Conservation (phyloP, 208 protist species). For the Leishmania guyanensis region DNA sequence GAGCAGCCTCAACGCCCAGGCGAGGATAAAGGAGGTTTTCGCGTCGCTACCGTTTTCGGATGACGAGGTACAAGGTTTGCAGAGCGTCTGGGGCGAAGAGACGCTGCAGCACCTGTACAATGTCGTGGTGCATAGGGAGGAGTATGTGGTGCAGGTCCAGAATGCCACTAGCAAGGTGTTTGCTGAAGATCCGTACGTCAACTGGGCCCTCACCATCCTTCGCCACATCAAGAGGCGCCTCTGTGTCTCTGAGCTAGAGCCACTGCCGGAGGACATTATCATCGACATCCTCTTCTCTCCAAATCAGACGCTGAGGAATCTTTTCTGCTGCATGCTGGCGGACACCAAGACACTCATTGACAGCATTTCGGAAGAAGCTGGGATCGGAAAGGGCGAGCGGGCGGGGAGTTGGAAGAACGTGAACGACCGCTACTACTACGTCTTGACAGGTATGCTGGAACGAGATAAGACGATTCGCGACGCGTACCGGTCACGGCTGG, state of each 20-base stretch:
- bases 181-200: constrained; percentile 60
- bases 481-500: constrained; percentile 52
- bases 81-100: constrained; percentile 53
- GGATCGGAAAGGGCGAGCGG: constrained; percentile 22
- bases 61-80: constrained; percentile 52
- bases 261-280: constrained; percentile 45
- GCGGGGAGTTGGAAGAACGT: constrained; percentile 54
- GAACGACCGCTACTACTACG: constrained; percentile 78
- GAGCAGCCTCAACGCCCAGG: not conserved
- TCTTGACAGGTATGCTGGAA: constrained; percentile 65
- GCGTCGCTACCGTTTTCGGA: constrained; percentile 55
- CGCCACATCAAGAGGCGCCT: constrained; percentile 57
- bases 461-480: constrained; percentile 50
- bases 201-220: constrained; percentile 66
- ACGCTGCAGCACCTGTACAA: constrained; percentile 64
- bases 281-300: constrained; percentile 82
- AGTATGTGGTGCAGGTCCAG: constrained; percentile 85
- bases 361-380: constrained; percentile 24
- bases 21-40: constrained; percentile 29
- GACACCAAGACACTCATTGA: constrained; percentile 56
- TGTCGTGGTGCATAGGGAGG: constrained; percentile 70
- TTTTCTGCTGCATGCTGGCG: constrained; percentile 68
- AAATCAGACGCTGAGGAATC: constrained; percentile 78
- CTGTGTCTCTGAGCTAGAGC: constrained; percentile 27
- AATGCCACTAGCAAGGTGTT: constrained; percentile 52